Evolutionary conservation across 2,329 filamentous ascomycete species (phyloP), one percentile per base, ranked within the genome.

Genomic region (Bipolaris victoriae): DNA sequence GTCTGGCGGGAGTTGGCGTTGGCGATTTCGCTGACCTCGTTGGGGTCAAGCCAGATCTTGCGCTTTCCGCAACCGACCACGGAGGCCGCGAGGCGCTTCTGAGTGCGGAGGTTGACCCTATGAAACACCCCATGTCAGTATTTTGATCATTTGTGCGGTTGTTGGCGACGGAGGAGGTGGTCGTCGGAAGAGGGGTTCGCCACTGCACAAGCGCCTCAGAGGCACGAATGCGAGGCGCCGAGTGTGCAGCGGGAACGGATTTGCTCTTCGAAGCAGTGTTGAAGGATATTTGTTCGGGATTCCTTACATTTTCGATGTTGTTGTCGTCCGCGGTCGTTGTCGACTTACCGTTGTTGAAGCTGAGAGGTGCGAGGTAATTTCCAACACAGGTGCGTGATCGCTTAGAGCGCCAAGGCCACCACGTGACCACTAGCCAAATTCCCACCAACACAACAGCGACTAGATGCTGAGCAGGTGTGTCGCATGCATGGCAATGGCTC

Each of bases 1-100:
- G 94, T 97, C 87, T 98, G 94, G 79, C 95, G 94, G 78, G 94
- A 98, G 91, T 99, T 99, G 90, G 95, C 95, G 84, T 97, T 98
- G 86, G 91, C 92, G 86, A 99, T 99, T 86, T 99, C 95, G 87
- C 84, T 95, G 85, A 93, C 88, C 87, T 99, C 95, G 83, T 96
- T 98, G 83, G 95, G 95, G 85, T 99, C 95, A 81, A 99, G 93
- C 95, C 95, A 99, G 86, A 99, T 96, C 91, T 99, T 99, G 89
- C 94, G 91, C 91, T 99, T 90, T 82, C 95, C 95, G 86, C 92
- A 96, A 88, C 92, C 92, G 82, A 97, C 91, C 83, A 99, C 95
- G 84, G 94, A 91, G 80, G 95, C 92, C 82, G 95, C 95, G 79
- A 99, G 93, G 86, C 96, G 94, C 90, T 99, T 99, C 89, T 99